These are phyloP conservation scores for Ophiostoma tasmaniense DNA, from an alignment of 2,329 filamentous ascomycete species.

Conservation along the genomic window DNA sequence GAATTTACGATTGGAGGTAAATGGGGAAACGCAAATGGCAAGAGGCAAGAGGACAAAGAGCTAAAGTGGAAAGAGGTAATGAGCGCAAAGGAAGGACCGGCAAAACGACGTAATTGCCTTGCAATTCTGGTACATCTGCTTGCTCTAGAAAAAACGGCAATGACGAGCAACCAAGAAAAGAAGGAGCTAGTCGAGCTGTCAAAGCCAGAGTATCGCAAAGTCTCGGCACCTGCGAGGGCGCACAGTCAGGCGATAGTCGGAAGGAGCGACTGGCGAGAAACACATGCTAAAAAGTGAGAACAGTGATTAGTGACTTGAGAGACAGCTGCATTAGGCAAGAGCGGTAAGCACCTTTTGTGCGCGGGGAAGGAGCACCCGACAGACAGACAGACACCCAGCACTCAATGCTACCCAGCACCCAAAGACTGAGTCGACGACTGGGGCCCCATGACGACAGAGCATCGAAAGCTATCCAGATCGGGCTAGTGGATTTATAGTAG, in stretches of 20 bases:
- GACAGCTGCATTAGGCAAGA: constrained; percentile 1
- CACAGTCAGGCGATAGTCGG: background rate
- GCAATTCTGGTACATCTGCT: background rate
- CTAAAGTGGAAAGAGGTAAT: constrained; percentile 5
- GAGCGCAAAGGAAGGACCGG: constrained; percentile 6
- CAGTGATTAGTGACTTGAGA: background rate
- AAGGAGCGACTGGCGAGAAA: background rate
- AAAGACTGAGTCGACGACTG: background rate
- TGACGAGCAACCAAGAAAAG: constrained; percentile 9
- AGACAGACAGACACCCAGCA: background rate
- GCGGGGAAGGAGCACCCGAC: background rate
- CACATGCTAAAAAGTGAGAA: background rate
- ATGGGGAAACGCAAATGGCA: background rate
- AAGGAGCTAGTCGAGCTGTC: constrained; percentile 9
- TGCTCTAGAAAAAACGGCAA: background rate
- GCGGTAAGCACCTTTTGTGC: background rate
- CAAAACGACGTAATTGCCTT: constrained; percentile 5
- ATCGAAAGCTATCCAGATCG: constrained; percentile 7
- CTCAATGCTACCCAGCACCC: background rate
- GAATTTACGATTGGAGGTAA: background rate
- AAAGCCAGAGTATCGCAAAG: background rate
- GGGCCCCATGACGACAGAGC: constrained; percentile 9
- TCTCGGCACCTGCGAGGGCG: background rate
- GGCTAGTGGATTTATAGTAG: background rate
- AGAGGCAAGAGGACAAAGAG: background rate